Conservation (phyloP, 1,139 yeast species). For the Protomyces lactucae-debilis region DNA sequence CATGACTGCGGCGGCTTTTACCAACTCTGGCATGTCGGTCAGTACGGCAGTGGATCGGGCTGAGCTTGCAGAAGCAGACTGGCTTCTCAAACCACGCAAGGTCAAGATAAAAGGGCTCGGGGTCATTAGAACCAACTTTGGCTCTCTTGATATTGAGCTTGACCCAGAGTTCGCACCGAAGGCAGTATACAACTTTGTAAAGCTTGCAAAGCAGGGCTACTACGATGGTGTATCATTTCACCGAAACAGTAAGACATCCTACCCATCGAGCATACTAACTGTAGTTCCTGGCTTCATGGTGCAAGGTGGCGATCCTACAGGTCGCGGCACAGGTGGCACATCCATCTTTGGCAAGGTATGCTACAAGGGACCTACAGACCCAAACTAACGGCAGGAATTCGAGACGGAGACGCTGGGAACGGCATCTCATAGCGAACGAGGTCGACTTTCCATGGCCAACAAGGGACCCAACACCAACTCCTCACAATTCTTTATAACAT, state of each 20-base stretch:
- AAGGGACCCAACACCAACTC: conserved; percentile 58
- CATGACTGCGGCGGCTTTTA: conserved; percentile 39
- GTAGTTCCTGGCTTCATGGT: conserved; percentile 48
- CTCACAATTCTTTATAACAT: conserved; percentile 76
- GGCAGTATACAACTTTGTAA: conserved; percentile 47
- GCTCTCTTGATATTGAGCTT: conserved; percentile 39
- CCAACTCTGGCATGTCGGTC: conserved; percentile 39
- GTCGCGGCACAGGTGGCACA: conserved; percentile 47
- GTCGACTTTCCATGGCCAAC: conserved; percentile 78
- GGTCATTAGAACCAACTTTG: conserved; percentile 41
- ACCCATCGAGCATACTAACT: not conserved
- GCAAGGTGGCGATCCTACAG: conserved; percentile 52
- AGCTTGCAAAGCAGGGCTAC: conserved; percentile 42
- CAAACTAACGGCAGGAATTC: conserved; percentile 35
- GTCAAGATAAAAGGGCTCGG: conserved; percentile 39
- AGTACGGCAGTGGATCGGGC: conserved; percentile 35
- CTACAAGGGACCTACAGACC: not conserved
- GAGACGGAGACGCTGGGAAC: conserved; percentile 57
- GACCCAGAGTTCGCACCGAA: conserved; percentile 43
- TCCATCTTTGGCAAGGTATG: conserved; percentile 37
- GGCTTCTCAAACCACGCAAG: conserved; percentile 37
- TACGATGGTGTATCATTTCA: conserved; percentile 47
- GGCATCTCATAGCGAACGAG: conserved; percentile 72
- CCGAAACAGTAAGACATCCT: conserved; percentile 37
- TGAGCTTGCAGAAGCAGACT: conserved; percentile 35